Percentiles rank a stretch among this genome's conserved stretches.
These are phyloP conservation scores for Lyophyllum shimeji DNA, from an alignment of 768 basidiomycete genomes.

Conservation along the genomic window DNA sequence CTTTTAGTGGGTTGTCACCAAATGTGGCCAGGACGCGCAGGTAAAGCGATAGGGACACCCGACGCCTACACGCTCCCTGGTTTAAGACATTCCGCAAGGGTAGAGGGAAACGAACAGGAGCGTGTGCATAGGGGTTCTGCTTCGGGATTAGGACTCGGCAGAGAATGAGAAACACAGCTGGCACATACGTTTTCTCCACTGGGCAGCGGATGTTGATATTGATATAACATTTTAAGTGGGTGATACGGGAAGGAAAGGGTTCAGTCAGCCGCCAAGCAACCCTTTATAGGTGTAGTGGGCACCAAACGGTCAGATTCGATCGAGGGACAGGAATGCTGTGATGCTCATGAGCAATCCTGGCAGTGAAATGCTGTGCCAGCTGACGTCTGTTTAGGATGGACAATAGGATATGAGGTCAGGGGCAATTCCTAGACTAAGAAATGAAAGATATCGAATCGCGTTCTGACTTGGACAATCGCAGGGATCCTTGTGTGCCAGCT, in stretches of 20 bases:
- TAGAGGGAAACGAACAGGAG: slow-evolving; percentile 5
- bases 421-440: background rate
- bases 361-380: background rate
- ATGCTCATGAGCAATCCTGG: background rate
- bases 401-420: background rate
- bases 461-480: too few species aligned
- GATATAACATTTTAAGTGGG: background rate
- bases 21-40: slow-evolving; percentile 1
- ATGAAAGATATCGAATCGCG: background rate
- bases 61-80: background rate
- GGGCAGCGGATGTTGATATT: background rate
- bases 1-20: background rate
- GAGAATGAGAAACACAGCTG: too few species aligned
- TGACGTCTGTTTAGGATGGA: background rate
- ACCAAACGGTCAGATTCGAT: background rate
- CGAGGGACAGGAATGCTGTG: background rate
- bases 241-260: background rate
- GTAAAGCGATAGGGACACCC: slow-evolving; percentile 2
- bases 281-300: background rate
- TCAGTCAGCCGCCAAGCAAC: background rate
- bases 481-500: too few species aligned
- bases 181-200: background rate
- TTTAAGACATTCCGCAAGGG: background rate
- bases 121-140: background rate
- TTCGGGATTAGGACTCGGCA: background rate